Evolutionary conservation across 495 filamentous ascomycete species (phyloP).

Genomic region (Daldinia vernicosa): DNA sequence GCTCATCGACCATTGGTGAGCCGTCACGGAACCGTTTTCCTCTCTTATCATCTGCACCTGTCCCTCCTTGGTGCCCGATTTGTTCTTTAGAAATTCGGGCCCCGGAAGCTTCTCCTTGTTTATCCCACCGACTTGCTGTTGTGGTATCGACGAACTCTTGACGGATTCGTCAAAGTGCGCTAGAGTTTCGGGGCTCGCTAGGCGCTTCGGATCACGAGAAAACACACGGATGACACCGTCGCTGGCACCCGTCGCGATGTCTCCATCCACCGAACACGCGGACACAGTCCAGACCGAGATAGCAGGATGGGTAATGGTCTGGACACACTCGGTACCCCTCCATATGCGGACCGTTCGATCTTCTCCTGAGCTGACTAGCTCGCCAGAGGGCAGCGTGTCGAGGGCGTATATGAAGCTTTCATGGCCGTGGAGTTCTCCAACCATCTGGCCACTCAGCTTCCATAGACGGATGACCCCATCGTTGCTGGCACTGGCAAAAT

Average conservation of each 20-base stretch:
- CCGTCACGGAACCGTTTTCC: constrained; percentile 77
- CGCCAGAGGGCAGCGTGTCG: constrained; percentile 77
- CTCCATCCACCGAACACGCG: constrained; percentile 79
- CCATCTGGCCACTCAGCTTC: constrained; percentile 75
- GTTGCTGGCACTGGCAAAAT: constrained; percentile 90
- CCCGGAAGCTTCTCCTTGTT: constrained; percentile 92
- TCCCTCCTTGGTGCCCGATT: constrained; percentile 89
- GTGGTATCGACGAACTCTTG: constrained; percentile 82
- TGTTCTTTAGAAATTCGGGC: constrained; percentile 80
- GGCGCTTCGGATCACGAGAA: constrained; percentile 73
- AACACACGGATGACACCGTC: constrained; percentile 89
- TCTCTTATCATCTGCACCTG: constrained; percentile 92
- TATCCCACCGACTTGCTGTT: constrained; percentile 77
- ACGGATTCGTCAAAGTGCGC: constrained; percentile 82
- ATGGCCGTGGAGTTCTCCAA: constrained; percentile 83
- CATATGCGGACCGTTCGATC: constrained; percentile 92
- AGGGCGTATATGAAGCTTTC: constrained; percentile 96
- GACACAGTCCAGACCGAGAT: constrained; percentile 96
- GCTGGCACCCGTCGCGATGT: constrained; percentile 92
- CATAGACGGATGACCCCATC: constrained; percentile 87
- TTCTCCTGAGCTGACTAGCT: constrained; percentile 90
- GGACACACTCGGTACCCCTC: constrained; percentile 81
- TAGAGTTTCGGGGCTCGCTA: constrained; percentile 65
- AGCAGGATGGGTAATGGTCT: constrained; percentile 97
- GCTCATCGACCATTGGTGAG: constrained; percentile 78